These are phyloP conservation scores for Xylariaceae sp. DNA, from an alignment of 2,329 filamentous ascomycete genomes.

Conservation along the genomic window DNA sequence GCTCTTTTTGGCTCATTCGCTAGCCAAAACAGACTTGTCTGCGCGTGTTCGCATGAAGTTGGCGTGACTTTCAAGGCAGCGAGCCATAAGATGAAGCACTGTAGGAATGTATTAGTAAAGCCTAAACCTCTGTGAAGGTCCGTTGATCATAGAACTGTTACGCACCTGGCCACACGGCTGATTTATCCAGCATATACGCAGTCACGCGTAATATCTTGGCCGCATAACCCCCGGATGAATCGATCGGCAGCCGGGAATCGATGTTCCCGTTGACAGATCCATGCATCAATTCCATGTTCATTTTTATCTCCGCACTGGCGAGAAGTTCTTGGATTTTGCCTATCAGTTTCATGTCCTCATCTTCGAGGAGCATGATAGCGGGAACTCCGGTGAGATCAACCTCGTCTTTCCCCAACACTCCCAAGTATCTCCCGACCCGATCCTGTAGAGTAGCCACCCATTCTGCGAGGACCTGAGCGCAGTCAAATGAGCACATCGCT, in stretches of 20 bases:
- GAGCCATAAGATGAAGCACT: slow-evolving; percentile 52
- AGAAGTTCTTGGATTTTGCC: slow-evolving; percentile 79
- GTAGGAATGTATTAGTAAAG: neutral
- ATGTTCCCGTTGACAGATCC: slow-evolving; percentile 46
- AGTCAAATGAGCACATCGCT: slow-evolving; percentile 90
- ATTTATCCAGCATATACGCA: slow-evolving; percentile 81
- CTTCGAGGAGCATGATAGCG: slow-evolving; percentile 84
- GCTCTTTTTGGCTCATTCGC: too few relatives aligned
- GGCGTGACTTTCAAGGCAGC: slow-evolving; percentile 52
- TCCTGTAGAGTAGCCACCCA: slow-evolving; percentile 94
- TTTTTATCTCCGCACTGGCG: slow-evolving; percentile 71
- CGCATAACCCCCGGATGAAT: slow-evolving; percentile 69
- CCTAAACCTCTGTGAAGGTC: too few relatives aligned
- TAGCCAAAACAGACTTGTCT: slow-evolving; percentile 45
- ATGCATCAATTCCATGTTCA: slow-evolving; percentile 51
- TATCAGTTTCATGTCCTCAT: slow-evolving; percentile 83
- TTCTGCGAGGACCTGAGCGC: slow-evolving; percentile 87
- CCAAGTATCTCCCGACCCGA: slow-evolving; percentile 83
- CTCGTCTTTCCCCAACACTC: slow-evolving; percentile 77
- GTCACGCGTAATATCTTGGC: slow-evolving; percentile 80
- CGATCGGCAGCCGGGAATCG: slow-evolving; percentile 51
- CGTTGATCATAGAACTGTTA: slow-evolving; percentile 9
- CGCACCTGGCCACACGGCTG: slow-evolving; percentile 88
- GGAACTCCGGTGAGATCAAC: slow-evolving; percentile 77
- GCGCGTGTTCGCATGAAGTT: slow-evolving; percentile 47